phyloP scores from a whole-genome alignment of 73 alveolate genomes.

The Strombidium stylifer region DNA sequence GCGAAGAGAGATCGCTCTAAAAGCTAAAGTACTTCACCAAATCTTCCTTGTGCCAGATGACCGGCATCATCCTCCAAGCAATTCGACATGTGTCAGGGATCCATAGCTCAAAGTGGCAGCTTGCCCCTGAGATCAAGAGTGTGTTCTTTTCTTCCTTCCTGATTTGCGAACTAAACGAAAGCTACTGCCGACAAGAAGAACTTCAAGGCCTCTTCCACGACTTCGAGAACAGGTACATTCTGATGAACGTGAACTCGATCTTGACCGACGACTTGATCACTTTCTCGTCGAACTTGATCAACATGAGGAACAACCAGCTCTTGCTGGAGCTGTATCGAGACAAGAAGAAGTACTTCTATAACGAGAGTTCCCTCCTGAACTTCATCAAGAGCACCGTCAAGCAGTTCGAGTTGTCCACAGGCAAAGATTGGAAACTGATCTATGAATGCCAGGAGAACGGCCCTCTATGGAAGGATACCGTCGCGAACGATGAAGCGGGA shows the following conservation, averaged over 20 bases:
- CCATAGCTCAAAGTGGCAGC: too few relatives aligned
- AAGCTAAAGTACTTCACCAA: too few relatives aligned
- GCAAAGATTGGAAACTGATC: neutral
- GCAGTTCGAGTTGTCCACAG: too few relatives aligned
- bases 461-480: constrained; percentile 23
- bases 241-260: constrained; percentile 20
- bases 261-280: constrained; percentile 3
- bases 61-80: too few relatives aligned
- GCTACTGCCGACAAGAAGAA: constrained; percentile 10
- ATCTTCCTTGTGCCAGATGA: neutral
- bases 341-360: too few relatives aligned
- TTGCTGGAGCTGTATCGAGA: too few relatives aligned
- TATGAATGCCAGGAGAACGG: constrained; percentile 12
- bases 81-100: too few relatives aligned
- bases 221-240: too few relatives aligned
- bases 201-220: constrained; percentile 5
- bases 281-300: too few relatives aligned
- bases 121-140: constrained; percentile 6
- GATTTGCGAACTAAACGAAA: constrained; percentile 1
- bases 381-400: constrained; percentile 25
- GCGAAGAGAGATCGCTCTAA: too few relatives aligned
- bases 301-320: too few relatives aligned
- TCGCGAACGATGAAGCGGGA: constrained; percentile 3
- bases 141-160: constrained; percentile 17
- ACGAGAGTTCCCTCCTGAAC: constrained; percentile 12